A percentile compares a stretch with the other conserved stretches of the same genome.
Conservation (phyloP, 2,329 filamentous ascomycete genomes). For the Tolypocladium amazonense region DNA sequence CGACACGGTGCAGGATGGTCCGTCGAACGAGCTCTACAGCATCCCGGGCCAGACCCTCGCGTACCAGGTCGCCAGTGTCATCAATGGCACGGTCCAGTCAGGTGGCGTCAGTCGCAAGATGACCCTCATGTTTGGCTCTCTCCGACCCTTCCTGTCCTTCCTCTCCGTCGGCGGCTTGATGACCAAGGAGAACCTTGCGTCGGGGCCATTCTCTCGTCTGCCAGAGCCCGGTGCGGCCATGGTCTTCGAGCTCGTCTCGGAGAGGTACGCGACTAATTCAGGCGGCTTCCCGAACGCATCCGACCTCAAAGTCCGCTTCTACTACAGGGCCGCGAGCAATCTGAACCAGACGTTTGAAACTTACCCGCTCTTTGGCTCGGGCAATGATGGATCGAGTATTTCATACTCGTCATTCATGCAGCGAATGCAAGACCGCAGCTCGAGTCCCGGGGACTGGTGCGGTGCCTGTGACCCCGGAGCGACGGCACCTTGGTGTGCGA, state of each 20-base stretch:
- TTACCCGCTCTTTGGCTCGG: constrained; percentile 30
- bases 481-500: constrained; percentile 26
- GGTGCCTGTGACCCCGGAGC: constrained; percentile 22
- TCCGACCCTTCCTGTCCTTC: constrained; percentile 45
- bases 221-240: constrained; percentile 66
- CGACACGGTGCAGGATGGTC: constrained; percentile 30
- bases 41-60: constrained; percentile 45
- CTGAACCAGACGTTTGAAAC: constrained; percentile 19
- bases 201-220: constrained; percentile 22
- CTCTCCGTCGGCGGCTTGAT: constrained; percentile 38
- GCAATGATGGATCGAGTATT: constrained; percentile 20
- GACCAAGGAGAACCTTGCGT: constrained; percentile 39
- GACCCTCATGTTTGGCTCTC: constrained; percentile 41
- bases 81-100: constrained; percentile 30
- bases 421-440: constrained; percentile 23
- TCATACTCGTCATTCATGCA: constrained; percentile 26
- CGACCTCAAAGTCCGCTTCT: constrained; percentile 43
- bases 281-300: constrained; percentile 14
- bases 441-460: constrained; percentile 31
- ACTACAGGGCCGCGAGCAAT: constrained; percentile 40
- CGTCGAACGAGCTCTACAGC: constrained; percentile 26
- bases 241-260: constrained; percentile 54
- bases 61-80: constrained; percentile 27
- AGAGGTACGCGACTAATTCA: constrained; percentile 7
- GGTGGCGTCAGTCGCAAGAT: constrained; percentile 33